phyloP scores from a whole-genome alignment of 2,329 filamentous ascomycete species.

The Albifimbria verrucaria region DNA sequence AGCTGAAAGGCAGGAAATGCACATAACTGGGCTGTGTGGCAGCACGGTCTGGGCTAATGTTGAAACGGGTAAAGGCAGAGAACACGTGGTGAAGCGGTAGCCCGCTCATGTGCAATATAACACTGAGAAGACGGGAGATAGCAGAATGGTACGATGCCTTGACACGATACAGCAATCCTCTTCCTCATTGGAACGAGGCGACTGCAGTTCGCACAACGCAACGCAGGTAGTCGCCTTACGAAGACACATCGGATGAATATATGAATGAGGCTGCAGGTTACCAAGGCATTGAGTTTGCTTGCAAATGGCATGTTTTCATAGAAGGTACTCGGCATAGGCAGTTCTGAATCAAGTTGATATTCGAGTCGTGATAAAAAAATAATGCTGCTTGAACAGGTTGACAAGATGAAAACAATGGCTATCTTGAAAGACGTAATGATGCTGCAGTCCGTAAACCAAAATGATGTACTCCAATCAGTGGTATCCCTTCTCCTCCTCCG shows the following conservation, averaged over 20 bases:
- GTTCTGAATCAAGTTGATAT: no score
- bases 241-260: no score
- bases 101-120: neutral
- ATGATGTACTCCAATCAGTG: neutral
- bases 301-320: no score
- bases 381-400: neutral
- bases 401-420: neutral
- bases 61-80: neutral
- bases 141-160: neutral
- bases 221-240: no score
- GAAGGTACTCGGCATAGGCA: no score
- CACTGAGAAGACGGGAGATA: neutral
- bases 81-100: neutral
- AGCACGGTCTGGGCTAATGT: neutral
- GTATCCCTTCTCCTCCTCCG: neutral
- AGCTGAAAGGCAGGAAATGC: no score
- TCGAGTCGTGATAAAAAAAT: no score
- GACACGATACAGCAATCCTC: neutral
- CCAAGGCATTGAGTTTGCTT: no score
- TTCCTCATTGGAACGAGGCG: no score
- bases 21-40: neutral
- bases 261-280: no score
- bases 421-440: neutral
- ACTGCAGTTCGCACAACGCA: no score
- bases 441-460: neutral